Base-by-base conservation (phyloP, 208 protist genomes). In the Novymonas esmeraldas region DNA sequence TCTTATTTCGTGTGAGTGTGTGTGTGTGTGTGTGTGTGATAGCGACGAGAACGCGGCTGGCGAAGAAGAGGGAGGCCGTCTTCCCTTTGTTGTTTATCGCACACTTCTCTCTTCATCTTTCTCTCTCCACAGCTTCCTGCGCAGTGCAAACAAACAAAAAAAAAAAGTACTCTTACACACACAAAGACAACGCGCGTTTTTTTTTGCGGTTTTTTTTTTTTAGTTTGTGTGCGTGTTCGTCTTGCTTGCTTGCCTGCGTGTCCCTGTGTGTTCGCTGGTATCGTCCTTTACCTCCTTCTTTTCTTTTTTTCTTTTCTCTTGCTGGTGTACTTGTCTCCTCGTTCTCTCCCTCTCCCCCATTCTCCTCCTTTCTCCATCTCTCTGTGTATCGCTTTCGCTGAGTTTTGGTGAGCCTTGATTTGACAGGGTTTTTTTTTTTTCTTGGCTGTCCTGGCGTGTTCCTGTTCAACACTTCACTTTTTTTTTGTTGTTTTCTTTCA, bases 21-120 rank as follows among this genome's bases (percentile, higher is more conserved):
- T 28, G 4, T 50, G 20, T 14, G 45, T 29, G 28, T 6, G 22
- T 11, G 18, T 71, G n/a, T 11, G 44, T 5, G 48, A n/a, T n/a
- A n/a, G n/a, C n/a, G n/a, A n/a, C n/a, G n/a, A n/a, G n/a, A n/a
- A n/a, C n/a, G n/a, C n/a, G n/a, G n/a, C n/a, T n/a, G n/a, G n/a
- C n/a, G n/a, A n/a, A n/a, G n/a, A n/a, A n/a, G n/a, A n/a, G n/a
- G n/a, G n/a, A n/a, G n/a, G n/a, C n/a, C n/a, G n/a, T n/a, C n/a
- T n/a, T n/a, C n/a, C n/a, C n/a, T n/a, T n/a, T n/a, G n/a, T n/a
- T n/a, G n/a, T n/a, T n/a, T n/a, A n/a, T n/a, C n/a, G n/a, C n/a
- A n/a, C n/a, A n/a, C n/a, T n/a, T 36, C 29, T 34, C 41, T 34
- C 33, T 70, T 14, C 14, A 16, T 63, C 41, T 54, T 31, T 70